Conservation (phyloP, 2,329 filamentous ascomycete genomes). For the Penicillium brasilianum region DNA sequence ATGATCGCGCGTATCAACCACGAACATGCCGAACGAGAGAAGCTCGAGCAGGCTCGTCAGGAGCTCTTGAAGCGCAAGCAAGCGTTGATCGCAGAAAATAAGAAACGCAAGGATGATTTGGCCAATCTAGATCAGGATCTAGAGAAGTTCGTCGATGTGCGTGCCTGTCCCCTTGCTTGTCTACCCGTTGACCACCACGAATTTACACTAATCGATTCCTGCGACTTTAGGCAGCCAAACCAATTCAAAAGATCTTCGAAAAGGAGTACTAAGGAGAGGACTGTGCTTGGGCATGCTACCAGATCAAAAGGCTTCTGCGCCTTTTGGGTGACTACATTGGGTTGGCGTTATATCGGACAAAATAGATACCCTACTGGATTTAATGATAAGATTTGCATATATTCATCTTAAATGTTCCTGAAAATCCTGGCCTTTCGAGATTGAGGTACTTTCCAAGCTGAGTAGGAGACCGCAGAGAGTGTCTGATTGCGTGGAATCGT, state of each 20-base stretch:
- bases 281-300: background rate
- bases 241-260: conserved; percentile 83
- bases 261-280: conserved; percentile 60
- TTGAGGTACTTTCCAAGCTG: background rate
- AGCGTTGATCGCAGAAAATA: conserved; percentile 75
- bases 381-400: conserved; percentile 8
- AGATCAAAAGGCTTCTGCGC: conserved; percentile 7
- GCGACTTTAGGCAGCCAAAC: conserved; percentile 73
- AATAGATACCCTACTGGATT: conserved; percentile 37
- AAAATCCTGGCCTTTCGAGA: background rate
- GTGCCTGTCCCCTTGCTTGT: conserved; percentile 37
- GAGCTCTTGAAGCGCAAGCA: conserved; percentile 75
- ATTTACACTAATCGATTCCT: conserved; percentile 15
- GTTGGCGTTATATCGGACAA: conserved; percentile 33
- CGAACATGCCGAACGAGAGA: conserved; percentile 82
- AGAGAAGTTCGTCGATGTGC: conserved; percentile 89
- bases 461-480: background rate
- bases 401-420: background rate
- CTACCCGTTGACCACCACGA: too few species aligned
- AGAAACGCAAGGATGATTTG: conserved; percentile 90
- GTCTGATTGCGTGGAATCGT: background rate
- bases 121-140: conserved; percentile 89
- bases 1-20: conserved; percentile 92
- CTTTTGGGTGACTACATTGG: conserved; percentile 23
- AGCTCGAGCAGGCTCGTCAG: conserved; percentile 81